Evolutionary conservation across 1,139 yeast genomes (phyloP), one percentile per base, ranked within the genome.

Genomic region (Yamadazyma epiphylla): DNA sequence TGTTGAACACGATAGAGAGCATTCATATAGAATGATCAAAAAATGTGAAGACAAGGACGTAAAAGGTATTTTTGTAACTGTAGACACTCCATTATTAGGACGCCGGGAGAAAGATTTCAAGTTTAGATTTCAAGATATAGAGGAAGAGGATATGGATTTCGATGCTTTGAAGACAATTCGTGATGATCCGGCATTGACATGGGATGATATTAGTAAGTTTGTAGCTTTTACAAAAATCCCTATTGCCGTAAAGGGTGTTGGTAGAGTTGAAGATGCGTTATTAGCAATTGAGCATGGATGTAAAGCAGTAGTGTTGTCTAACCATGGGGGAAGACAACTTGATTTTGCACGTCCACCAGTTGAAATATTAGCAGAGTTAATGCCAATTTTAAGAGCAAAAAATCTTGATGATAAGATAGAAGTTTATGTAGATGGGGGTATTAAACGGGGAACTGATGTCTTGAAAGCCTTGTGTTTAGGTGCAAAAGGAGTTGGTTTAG

Each of bases 281-380:
- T 44, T 55, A 29, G 80, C 80, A 0, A 59, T 69, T 3, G 65
- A 67, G 31, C 53, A 64, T 37, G 63, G 65, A 3, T 65, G 65
- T 20, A 64, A 67, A 27, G 80, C 74, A 5, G 70, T 72, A 13
- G 64, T 74, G 6, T 53, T 74, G 20, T 73, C 79, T 5, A 74
- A 74, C 42, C 79, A 74, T 45, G 80, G 80, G 13, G 80, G 80
- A 12, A 55, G 80, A 35, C 77, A 74, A 35, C 50, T 74, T 33
- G 80, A 74, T 32, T 67, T 59, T 25, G 55, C 75, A 2, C 58
- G 64, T 32, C 62, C 78, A 0, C 70, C 79, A 1, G 51, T 74
- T 25, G 70, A 71, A 42, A 64, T 71, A 5, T 54, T 74, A 31
- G 71, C 72, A 3, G 77, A 72, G 33, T 55, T 70, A 11, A 57